Evolutionary conservation across 495 filamentous ascomycete genomes (phyloP), one percentile per base, ranked within the genome.

Genomic region (Lasiosphaeria miniovina): DNA sequence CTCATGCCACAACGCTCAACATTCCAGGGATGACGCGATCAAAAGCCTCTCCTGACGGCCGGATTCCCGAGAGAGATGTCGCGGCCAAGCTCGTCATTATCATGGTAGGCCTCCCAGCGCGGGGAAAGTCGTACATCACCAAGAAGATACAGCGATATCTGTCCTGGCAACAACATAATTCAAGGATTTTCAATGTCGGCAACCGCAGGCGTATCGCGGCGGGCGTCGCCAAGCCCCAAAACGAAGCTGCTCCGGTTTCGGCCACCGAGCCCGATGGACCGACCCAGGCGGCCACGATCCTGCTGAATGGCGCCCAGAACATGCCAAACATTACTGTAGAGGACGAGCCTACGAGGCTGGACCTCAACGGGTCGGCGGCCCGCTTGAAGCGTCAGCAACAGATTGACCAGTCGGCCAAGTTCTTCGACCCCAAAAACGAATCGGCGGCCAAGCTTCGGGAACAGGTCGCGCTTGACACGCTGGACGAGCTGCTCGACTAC

Each of bases 71-170:
- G 63, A 81, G 92, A 59, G 94, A 98, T 80, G 86, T 98, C 52
- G 94, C 91, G 31, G 86, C 93, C 15, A 98, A 98, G 78, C 79
- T 98, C 64, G 92, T 97, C 66, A 94, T 98, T 68, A 88, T 98
- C 66, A 98, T 98, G 94, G 94, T 98, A 52, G 94, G 94, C 60
- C 80, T 98, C 54, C 94, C 94, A 0, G 94, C 94, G 1, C 78
- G 94, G 61, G 94, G 94, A 55, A 98, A 98, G 75, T 96, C 91
- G 58, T 98, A 98, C 74, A 92, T 98, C 65, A 97, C 93, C 55
- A 97, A 96, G 80, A 98, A 98, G 78, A 81, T 98, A 49, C 89
- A 92, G 32, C 84, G 94, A 52, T 98, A 98, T 65, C 77, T 98
- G 31, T 93, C 95, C 57, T 98, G 94, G 94, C 86, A 96, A 52